Conservation (phyloP, 2,329 filamentous ascomycete genomes). For the Alternaria triticina region DNA sequence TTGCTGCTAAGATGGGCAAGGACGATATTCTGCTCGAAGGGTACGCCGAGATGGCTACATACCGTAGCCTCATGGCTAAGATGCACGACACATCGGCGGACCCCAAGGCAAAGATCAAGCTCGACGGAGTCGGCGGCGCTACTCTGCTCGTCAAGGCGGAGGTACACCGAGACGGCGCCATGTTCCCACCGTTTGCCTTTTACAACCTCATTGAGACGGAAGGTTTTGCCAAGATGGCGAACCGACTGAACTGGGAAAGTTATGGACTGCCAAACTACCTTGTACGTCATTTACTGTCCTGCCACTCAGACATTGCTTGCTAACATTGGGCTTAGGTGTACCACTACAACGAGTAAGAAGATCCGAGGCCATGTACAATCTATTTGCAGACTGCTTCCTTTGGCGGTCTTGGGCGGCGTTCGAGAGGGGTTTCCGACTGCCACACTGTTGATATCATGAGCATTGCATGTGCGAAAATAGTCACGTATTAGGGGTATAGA, state of each 20-base stretch:
- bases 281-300: conserved; percentile 60
- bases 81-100: conserved; percentile 65
- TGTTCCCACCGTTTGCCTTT: conserved; percentile 97
- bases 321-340: conserved; percentile 67
- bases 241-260: conserved; percentile 81
- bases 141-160: conserved; percentile 94
- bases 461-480: conserved; percentile 16
- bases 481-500: conserved; percentile 5
- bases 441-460: conserved; percentile 10
- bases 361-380: background rate
- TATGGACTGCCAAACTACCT: conserved; percentile 96
- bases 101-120: conserved; percentile 67
- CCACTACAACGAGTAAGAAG: conserved; percentile 81
- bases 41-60: conserved; percentile 91
- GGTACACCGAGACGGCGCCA: conserved; percentile 94
- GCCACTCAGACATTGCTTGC: background rate
- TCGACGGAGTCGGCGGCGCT: conserved; percentile 94
- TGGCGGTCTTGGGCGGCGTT: conserved; percentile 44
- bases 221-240: conserved; percentile 97
- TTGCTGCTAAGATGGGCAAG: conserved; percentile 80
- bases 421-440: conserved; percentile 8
- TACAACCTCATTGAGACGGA: conserved; percentile 98
- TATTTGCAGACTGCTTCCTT: conserved; percentile 10
- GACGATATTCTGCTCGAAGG: conserved; percentile 95
- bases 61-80: conserved; percentile 88